Percentiles rank a stretch among this genome's conserved stretches.
Conservation (phyloP, 495 filamentous ascomycete genomes). For the Penicillium soppii region DNA sequence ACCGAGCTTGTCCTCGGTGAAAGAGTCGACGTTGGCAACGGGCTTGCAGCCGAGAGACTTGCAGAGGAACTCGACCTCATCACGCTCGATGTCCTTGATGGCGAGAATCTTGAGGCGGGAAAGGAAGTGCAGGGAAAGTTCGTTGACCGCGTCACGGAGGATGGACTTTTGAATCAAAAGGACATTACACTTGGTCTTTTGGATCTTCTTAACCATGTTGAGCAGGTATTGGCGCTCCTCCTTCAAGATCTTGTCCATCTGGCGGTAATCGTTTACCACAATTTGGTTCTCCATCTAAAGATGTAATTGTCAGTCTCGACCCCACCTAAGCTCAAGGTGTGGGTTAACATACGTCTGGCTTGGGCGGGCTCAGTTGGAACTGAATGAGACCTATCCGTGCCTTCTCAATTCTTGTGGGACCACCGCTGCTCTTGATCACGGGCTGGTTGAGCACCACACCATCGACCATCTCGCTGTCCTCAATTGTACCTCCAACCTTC, state of each 20-base stretch:
- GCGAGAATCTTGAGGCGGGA: constrained; percentile 93
- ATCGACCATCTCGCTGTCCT: constrained; percentile 96
- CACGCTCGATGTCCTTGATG: constrained; percentile 96
- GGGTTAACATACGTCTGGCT: constrained; percentile 75
- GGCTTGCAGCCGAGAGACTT: constrained; percentile 98
- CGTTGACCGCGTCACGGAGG: constrained; percentile 95
- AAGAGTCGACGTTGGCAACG: constrained; percentile 96
- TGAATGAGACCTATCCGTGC: constrained; percentile 95
- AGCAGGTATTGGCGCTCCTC: constrained; percentile 97
- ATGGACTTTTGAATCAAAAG: constrained; percentile 98
- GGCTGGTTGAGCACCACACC: constrained; percentile 89
- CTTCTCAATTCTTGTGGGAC: constrained; percentile 93
- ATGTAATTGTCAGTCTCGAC: not conserved
- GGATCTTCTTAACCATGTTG: constrained; percentile 99
- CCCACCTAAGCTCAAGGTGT: not conserved
- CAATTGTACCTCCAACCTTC: constrained; percentile 97
- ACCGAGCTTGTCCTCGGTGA: constrained; percentile 98
- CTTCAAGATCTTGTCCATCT: constrained; percentile 99
- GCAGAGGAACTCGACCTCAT: constrained; percentile 99
- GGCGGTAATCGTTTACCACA: constrained; percentile 96
- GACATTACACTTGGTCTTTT: constrained; percentile 99
- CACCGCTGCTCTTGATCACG: constrained; percentile 90
- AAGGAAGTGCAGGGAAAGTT: constrained; percentile 94
- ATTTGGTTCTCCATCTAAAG: constrained; percentile 97
- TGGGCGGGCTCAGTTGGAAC: constrained; percentile 96